Base-by-base conservation (phyloP, 2,329 filamentous ascomycete species). In the Sphaceloma murrayae region DNA sequence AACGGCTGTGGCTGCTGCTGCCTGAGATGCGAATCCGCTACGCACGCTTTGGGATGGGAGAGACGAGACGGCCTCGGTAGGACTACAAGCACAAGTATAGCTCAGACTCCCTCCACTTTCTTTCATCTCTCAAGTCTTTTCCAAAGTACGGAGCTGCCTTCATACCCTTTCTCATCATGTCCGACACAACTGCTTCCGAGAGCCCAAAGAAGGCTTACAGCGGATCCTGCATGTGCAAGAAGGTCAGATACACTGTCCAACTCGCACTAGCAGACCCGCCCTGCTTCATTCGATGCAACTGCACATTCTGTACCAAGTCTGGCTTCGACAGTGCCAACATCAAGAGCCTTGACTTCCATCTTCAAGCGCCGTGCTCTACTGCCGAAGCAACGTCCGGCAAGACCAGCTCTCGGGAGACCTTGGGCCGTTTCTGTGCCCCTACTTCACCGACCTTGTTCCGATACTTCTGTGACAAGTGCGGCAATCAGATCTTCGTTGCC, bases 151-250 rank as follows among this genome's bases (percentile, higher is more conserved):
- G 11, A 14, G 7, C 31, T 33, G 7, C 31, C 34, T 24, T 7
- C 36, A 30, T 40, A 26, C 14, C 36, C 13, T 22, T 29, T 9
- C 36, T 30, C 16, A 26, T 18, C 22, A 29, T 29, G 18, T 16
- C 30, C 13, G 19, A 40, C 13, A 22, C 36, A 9, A 40, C 5
- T 5, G 24, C 27, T 3, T n/a, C 13, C 8, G 36, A 30, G 5
- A 11, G 18, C n/a, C 24, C 36, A 8, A 45, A 45, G 42, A 45
- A 36, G 42, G 36, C 42, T 21, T 45, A 34, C 31, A 34, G 31
- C 11, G 42, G 42, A 11, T 45, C 42, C 13, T 45, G 42, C 19
- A 34, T 36, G 22, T 45, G 42, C 42, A 29, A 34, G 18, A 45
- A 45, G 31, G 29, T 45, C 18, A 45, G 31, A 24, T 45, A 45